Percentiles rank a stretch among this genome's conserved stretches.
Evolutionary conservation across 805 yeast genomes (phyloP).

Genomic region (Sugiyamaella marilandica): DNA sequence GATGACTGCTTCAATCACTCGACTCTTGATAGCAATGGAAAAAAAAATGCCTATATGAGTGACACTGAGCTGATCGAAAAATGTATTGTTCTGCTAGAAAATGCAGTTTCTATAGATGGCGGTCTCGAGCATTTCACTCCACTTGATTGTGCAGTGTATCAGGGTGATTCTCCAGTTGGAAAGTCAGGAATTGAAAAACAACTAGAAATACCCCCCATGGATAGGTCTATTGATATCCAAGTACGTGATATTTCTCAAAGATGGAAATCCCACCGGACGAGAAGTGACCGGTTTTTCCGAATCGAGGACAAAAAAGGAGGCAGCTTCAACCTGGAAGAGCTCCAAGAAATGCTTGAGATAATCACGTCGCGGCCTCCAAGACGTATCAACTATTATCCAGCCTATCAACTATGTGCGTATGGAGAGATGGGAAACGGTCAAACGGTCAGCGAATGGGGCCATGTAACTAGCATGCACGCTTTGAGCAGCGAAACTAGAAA

Average conservation of each 20-base stretch:
- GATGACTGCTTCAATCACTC: not conserved
- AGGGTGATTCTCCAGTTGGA: not conserved
- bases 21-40: too few relatives aligned
- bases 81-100: conserved; percentile 2
- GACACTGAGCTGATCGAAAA: not conserved
- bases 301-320: conserved; percentile 17
- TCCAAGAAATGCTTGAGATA: conserved; percentile 16
- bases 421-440: conserved; percentile 18
- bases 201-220: not conserved
- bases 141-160: conserved; percentile 9
- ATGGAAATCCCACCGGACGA: conserved; percentile 18
- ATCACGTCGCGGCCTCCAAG: conserved; percentile 24
- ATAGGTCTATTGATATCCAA: conserved; percentile 2
- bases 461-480: conserved; percentile 10
- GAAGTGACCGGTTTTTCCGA: conserved; percentile 20
- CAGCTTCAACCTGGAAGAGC: conserved; percentile 17
- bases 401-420: conserved; percentile 19
- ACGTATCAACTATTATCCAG: conserved; percentile 22
- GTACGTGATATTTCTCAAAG: conserved; percentile 14
- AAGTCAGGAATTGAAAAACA: conserved; percentile 5
- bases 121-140: conserved; percentile 14
- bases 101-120: conserved; percentile 6
- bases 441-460: conserved; percentile 17
- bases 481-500: conserved; percentile 16
- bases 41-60: not conserved